Base-by-base conservation (phyloP, 1,284 basidiomycete genomes). In the Ustilago trichophora region DNA sequence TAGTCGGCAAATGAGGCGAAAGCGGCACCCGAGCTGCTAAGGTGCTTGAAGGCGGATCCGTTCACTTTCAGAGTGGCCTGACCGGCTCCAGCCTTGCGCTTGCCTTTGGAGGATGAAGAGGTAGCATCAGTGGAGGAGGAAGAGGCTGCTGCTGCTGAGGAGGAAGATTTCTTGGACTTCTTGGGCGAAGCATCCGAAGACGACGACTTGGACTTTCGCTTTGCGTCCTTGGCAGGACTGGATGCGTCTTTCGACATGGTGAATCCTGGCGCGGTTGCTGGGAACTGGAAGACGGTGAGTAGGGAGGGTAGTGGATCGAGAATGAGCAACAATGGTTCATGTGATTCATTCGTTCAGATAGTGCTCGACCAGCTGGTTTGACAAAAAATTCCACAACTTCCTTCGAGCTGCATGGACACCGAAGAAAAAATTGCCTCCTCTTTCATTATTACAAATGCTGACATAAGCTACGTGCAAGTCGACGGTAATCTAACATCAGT, bases 1-100 rank as follows among this genome's bases (percentile, higher is more conserved):
- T 60, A 70, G 46, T 70, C 67, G 32, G 67, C 47, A 27, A 70
- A 70, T 13, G 60, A 70, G 13, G 67, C 67, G 8, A 65, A 55
- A 1, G 56, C 62, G 21, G 56, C 56, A 15, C 67, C 67, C 0
- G 66, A 57, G 25, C 49, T 12, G 51, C 66, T 68, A 9, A 56
- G 52, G 13, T 63, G 46, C 22, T 43, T 36, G 33, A 63, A 55
- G 24, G 46, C 41, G 19, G 59, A 46, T 4, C 43, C 52, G 18
- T 51, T 43, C n/a, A 70, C 37, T 36, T 45, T 48, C 33, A 64
- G 41, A 3, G 46, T 48, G 1, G 62, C 67, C 40, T 70, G 55
- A 5, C 67, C 60, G 12, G 40, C 16, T 15, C 45, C 29, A 11
- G 40, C 56, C 22, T 63, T 68, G 34, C 19, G 22, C 25, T 52